Evolutionary conservation across 768 basidiomycete genomes (phyloP).

Genomic region (Terana coerulea): DNA sequence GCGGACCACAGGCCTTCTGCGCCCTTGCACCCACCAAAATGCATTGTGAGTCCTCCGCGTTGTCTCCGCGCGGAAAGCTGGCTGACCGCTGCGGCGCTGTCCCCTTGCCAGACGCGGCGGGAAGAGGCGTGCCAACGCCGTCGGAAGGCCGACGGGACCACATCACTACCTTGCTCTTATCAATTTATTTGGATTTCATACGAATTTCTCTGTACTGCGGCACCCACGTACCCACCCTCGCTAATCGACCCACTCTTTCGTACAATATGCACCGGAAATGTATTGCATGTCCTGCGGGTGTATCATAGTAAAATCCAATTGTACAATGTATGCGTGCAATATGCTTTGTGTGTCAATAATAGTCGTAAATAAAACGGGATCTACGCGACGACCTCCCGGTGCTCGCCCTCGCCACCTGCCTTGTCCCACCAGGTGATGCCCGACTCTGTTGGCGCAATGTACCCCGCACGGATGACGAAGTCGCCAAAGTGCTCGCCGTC

Average conservation of each 20-base stretch:
- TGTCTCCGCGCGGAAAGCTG: not conserved
- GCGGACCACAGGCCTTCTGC: slow-evolving; percentile 1
- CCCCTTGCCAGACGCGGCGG: not conserved
- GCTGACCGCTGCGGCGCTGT: not conserved
- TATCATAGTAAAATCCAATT: no score
- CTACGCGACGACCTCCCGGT: slow-evolving; percentile 32
- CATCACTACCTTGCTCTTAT: not conserved
- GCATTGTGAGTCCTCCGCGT: slow-evolving; percentile 2
- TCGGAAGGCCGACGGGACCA: slow-evolving; percentile 9
- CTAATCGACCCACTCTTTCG: no score
- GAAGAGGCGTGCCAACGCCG: not conserved
- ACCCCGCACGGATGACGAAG: slow-evolving; percentile 88
- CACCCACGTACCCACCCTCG: no score
- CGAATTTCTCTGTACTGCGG: no score
- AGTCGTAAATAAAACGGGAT: no score
- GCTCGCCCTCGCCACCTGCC: slow-evolving; percentile 73
- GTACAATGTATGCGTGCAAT: no score
- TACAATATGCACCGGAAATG: no score
- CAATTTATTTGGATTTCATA: not conserved
- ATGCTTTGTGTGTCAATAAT: no score
- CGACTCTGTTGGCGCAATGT: slow-evolving; percentile 80
- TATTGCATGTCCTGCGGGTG: no score
- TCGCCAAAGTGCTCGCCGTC: slow-evolving; percentile 95
- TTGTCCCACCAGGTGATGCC: slow-evolving; percentile 87
- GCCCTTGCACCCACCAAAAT: not conserved